Evolutionary conservation across 208 protist genomes (phyloP).

Genomic region (Crithidia thermophila): DNA sequence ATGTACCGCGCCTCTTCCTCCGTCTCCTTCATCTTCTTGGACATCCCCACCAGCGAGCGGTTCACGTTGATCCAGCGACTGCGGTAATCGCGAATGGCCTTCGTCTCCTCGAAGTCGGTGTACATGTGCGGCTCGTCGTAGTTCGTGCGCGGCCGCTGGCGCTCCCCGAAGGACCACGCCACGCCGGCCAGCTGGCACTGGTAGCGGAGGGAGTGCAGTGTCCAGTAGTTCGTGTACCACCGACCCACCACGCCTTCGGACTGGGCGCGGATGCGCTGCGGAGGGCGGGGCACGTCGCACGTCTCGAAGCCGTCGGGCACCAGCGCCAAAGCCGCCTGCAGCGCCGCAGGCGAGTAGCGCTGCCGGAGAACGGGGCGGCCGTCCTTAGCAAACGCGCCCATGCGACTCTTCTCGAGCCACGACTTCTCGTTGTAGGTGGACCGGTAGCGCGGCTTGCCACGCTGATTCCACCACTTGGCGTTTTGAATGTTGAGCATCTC

Average conservation of each 20-base stretch:
- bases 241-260: constrained; percentile 89
- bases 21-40: constrained; percentile 83
- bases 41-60: constrained; percentile 90
- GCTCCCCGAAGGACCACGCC: constrained; percentile 82
- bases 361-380: constrained; percentile 66
- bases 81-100: constrained; percentile 87
- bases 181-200: constrained; percentile 82
- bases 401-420: constrained; percentile 71
- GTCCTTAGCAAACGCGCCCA: constrained; percentile 61
- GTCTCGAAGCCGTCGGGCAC: constrained; percentile 81
- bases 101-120: constrained; percentile 92
- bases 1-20: constrained; percentile 91
- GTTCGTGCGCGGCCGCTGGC: constrained; percentile 78
- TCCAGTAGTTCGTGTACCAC: constrained; percentile 94
- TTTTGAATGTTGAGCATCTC: constrained; percentile 90
- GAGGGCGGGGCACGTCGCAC: constrained; percentile 82
- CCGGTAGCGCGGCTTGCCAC: constrained; percentile 56
- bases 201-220: constrained; percentile 87
- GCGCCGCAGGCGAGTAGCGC: constrained; percentile 76
- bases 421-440: constrained; percentile 82
- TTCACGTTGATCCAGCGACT: constrained; percentile 93
- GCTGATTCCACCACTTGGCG: constrained; percentile 81
- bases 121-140: constrained; percentile 92
- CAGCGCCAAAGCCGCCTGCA: constrained; percentile 73
- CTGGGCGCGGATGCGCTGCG: constrained; percentile 83